Evolutionary conservation across 2,329 filamentous ascomycete species (phyloP).

Genomic region (Capronia epimyces): DNA sequence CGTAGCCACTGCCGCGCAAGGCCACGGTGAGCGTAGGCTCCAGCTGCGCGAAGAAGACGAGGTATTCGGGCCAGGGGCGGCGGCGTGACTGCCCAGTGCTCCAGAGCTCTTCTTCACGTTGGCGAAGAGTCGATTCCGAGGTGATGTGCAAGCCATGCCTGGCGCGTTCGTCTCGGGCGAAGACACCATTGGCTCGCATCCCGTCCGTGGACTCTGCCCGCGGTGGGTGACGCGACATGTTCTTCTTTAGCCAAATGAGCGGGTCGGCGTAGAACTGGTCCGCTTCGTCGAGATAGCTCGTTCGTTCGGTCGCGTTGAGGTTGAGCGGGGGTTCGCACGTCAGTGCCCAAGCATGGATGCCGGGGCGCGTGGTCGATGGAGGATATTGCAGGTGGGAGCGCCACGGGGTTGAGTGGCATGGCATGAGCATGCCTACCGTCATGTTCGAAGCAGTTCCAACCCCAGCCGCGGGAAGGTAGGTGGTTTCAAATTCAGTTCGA

Average conservation of each 20-base stretch:
- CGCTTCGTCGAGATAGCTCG: constrained; percentile 76
- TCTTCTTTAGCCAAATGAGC: constrained; percentile 51
- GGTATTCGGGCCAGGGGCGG: constrained; percentile 43
- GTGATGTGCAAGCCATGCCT: constrained; percentile 1
- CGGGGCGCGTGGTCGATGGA: constrained; percentile 20
- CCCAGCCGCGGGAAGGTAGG: constrained; percentile 45
- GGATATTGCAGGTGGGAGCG: constrained; percentile 77
- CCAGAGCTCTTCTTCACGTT: constrained; percentile 10
- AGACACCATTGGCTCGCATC: constrained; percentile 9
- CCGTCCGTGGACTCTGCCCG: constrained; percentile 14
- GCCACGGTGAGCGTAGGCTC: constrained; percentile 45
- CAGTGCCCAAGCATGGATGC: constrained; percentile 73
- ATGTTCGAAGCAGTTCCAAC: constrained; percentile 33
- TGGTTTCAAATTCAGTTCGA: constrained; percentile 63
- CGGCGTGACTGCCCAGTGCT: constrained; percentile 5
- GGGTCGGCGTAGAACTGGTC: constrained; percentile 78
- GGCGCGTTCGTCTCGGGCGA: constrained; percentile 29
- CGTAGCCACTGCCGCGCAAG: constrained; percentile 47
- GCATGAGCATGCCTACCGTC: constrained; percentile 76
- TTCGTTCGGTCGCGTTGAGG: constrained; percentile 56
- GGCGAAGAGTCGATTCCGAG: background rate
- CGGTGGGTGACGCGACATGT: constrained; percentile 40
- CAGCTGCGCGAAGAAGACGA: constrained; percentile 54
- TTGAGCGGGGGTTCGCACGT: constrained; percentile 84
- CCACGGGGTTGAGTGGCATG: constrained; percentile 95